Evolutionary conservation across 768 basidiomycete genomes (phyloP).

Genomic region (Butyriboletus loyo): DNA sequence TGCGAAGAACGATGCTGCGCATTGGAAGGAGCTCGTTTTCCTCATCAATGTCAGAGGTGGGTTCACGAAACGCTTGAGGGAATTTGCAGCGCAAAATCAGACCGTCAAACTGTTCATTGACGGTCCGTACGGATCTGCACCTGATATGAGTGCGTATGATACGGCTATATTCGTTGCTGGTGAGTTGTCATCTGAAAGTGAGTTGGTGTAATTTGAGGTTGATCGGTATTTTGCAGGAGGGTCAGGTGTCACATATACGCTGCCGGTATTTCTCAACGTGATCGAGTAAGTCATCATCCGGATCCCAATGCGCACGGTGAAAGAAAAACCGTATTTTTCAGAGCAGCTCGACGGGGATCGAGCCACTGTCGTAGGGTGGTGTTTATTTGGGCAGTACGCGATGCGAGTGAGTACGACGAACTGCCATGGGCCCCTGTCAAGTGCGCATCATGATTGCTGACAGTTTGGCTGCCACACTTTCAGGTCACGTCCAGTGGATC

Average conservation of each 20-base stretch:
- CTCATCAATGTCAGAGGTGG: constrained; percentile 57
- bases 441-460: not conserved
- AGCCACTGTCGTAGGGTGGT: constrained; percentile 37
- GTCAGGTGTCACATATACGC: constrained; percentile 47
- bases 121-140: constrained; percentile 53
- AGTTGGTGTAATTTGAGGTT: not conserved
- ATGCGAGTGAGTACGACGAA: constrained; percentile 35
- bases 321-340: constrained; percentile 2
- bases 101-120: constrained; percentile 51
- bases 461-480: not conserved
- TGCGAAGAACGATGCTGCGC: not conserved
- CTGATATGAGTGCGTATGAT: constrained; percentile 40
- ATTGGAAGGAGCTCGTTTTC: constrained; percentile 49
- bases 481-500: constrained; percentile 47
- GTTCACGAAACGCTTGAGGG: constrained; percentile 50
- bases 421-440: not conserved
- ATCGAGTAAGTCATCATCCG: constrained; percentile 35
- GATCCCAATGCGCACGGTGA: too few relatives aligned
- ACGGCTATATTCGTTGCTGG: constrained; percentile 52
- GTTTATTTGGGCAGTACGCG: constrained; percentile 52
- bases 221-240: constrained; percentile 36
- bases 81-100: constrained; percentile 29
- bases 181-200: constrained; percentile 11
- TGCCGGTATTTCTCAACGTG: constrained; percentile 43
- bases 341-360: constrained; percentile 19